These are phyloP conservation scores for Beauveria bassiana DNA, from an alignment of 2,329 filamentous ascomycete species.

Conservation along the genomic window DNA sequence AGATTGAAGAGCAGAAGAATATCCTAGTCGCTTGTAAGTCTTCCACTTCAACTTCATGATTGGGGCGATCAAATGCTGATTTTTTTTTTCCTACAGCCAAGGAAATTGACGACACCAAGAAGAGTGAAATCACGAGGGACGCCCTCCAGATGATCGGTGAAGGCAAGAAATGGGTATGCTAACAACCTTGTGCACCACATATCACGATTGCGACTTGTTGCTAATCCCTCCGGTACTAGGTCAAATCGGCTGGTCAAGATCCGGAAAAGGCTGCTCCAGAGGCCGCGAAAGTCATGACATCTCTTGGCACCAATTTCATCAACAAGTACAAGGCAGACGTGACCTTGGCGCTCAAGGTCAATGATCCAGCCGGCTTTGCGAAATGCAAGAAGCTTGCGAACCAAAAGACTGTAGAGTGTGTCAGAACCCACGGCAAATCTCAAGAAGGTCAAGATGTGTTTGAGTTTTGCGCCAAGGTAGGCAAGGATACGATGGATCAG, in stretches of 20 bases:
- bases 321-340: not conserved
- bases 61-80: not conserved
- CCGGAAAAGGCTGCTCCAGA: not conserved
- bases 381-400: too few species aligned
- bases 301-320: not conserved
- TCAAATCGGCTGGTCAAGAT: not conserved
- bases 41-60: not conserved
- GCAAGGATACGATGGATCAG: too few species aligned
- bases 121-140: not conserved
- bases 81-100: not conserved
- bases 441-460: too few species aligned
- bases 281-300: not conserved
- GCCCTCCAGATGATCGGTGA: not conserved
- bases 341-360: not conserved
- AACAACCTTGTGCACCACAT: not conserved
- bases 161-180: not conserved
- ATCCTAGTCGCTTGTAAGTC: not conserved
- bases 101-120: not conserved
- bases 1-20: not conserved
- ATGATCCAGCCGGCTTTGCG: too few species aligned
- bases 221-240: not conserved
- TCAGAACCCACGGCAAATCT: too few species aligned
- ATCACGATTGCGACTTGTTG: not conserved
- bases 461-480: too few species aligned
- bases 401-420: too few species aligned